Evolutionary conservation across 306 rosid species (phyloP).

Genomic region (Vigna reflexopilosa): DNA sequence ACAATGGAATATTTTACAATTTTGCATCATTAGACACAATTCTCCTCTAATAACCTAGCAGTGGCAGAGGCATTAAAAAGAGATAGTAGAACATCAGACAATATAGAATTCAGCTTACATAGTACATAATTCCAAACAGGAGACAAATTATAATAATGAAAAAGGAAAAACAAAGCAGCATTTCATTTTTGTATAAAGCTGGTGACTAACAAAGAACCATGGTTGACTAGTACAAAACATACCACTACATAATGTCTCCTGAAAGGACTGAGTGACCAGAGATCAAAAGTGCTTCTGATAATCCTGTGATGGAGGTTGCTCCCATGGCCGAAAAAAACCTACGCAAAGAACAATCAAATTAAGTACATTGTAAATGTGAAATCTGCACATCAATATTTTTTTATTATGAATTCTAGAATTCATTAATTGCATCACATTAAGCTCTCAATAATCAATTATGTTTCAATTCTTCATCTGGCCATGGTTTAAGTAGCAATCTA

Average conservation of each 20-base stretch:
- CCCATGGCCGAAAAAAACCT: constrained; percentile 84
- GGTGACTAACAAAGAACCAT: constrained; percentile 40
- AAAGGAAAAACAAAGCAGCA: constrained; percentile 37
- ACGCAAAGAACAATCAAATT: constrained; percentile 39
- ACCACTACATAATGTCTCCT: constrained; percentile 49
- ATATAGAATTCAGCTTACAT: constrained; percentile 36
- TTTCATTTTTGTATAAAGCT: constrained; percentile 44
- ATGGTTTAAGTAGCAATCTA: constrained; percentile 1
- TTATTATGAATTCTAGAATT: constrained; percentile 18
- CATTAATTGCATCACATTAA: constrained; percentile 13
- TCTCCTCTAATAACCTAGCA: constrained; percentile 27
- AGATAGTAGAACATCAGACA: constrained; percentile 30
- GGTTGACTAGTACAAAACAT: constrained; percentile 49
- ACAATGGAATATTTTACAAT: constrained; percentile 39
- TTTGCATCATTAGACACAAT: constrained; percentile 36
- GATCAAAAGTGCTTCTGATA: constrained; percentile 78
- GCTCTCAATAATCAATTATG: constrained; percentile 18
- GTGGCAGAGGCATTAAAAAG: constrained; percentile 27
- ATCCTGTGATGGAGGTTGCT: constrained; percentile 82
- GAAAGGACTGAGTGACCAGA: constrained; percentile 36
- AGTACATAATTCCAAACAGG: constrained; percentile 47
- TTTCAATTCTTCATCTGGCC: constrained; percentile 10
- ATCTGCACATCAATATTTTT: constrained; percentile 18
- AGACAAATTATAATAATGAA: constrained; percentile 40
- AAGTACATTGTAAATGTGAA: constrained; percentile 29